Evolutionary conservation across 805 yeast species (phyloP).

Genomic region (Candida taoyuanica): DNA sequence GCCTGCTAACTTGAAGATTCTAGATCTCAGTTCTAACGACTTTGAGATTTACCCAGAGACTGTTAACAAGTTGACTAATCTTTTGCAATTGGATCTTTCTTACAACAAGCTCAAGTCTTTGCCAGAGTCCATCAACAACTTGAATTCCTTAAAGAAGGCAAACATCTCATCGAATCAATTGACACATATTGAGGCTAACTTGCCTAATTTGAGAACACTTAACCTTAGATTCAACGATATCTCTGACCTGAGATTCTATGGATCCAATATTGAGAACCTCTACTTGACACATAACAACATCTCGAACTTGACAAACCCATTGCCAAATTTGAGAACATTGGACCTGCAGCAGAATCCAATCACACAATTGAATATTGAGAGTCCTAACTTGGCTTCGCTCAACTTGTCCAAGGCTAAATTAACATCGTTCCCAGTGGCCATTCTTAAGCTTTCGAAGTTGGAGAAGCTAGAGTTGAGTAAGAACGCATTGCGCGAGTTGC

Average conservation of each 20-base stretch:
- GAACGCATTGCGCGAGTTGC: conserved; percentile 76
- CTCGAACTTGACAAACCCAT: conserved; percentile 59
- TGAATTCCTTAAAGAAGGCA: conserved; percentile 60
- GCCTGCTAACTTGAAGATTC: conserved; percentile 46
- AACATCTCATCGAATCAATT: conserved; percentile 73
- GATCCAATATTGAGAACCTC: conserved; percentile 55
- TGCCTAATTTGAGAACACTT: conserved; percentile 58
- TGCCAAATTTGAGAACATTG: conserved; percentile 60
- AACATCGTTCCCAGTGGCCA: conserved; percentile 62
- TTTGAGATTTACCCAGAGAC: conserved; percentile 61
- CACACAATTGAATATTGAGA: conserved; percentile 54
- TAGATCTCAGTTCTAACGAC: conserved; percentile 79
- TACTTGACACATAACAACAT: conserved; percentile 73
- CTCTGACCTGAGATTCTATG: conserved; percentile 41
- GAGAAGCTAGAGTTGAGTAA: conserved; percentile 74
- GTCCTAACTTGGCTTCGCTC: conserved; percentile 61
- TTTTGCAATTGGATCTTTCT: conserved; percentile 71
- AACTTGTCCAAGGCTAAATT: conserved; percentile 81
- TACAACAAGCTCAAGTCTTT: conserved; percentile 65
- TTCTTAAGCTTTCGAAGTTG: conserved; percentile 58
- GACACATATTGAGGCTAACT: conserved; percentile 32
- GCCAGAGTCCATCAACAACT: conserved; percentile 56
- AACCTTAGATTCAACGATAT: conserved; percentile 72
- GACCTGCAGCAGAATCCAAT: conserved; percentile 82
- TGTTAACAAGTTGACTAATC: conserved; percentile 51